A percentile compares a stretch with the other conserved stretches of the same genome.
These are phyloP conservation scores for Lavandula angustifolia DNA, from an alignment of 257 asterid genomes.

Conservation along the genomic window DNA sequence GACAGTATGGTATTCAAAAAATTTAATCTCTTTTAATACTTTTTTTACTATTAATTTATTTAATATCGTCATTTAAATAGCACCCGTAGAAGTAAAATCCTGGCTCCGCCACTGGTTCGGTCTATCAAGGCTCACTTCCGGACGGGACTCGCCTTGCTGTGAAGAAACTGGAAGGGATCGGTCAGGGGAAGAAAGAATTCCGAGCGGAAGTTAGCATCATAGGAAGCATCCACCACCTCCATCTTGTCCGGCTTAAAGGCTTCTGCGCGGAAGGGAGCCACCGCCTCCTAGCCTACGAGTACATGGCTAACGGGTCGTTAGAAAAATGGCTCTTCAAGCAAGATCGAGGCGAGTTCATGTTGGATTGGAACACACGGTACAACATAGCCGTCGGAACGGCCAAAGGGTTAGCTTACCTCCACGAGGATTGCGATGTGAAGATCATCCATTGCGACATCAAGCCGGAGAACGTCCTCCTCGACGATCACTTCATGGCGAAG, in stretches of 20 bases:
- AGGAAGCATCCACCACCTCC: constrained; percentile 93
- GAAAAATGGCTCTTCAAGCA: constrained; percentile 86
- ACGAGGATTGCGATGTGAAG: constrained; percentile 82
- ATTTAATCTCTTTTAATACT: too few relatives aligned
- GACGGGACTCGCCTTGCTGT: constrained; percentile 84
- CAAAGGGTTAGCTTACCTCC: constrained; percentile 83
- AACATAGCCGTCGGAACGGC: constrained; percentile 83
- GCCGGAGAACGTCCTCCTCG: constrained; percentile 87
- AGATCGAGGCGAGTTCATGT: constrained; percentile 55
- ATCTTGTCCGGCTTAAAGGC: constrained; percentile 80
- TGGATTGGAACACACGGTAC: constrained; percentile 79
- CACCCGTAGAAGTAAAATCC: too few relatives aligned
- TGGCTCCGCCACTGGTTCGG: too few relatives aligned
- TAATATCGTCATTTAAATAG: too few relatives aligned
- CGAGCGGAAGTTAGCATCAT: constrained; percentile 95
- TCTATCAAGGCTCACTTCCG: constrained; percentile 69
- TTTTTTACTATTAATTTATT: too few relatives aligned
- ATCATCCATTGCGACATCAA: constrained; percentile 87
- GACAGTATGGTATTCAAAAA: too few relatives aligned
- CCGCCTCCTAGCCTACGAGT: constrained; percentile 88
- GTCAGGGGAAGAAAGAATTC: constrained; percentile 98
- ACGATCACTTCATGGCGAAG: constrained; percentile 67
- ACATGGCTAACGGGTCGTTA: constrained; percentile 84
- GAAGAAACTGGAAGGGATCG: constrained; percentile 86
- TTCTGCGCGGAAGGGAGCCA: constrained; percentile 90